These are phyloP conservation scores for Tetrahymena thermophila DNA, from an alignment of 73 alveolate species.

Conservation along the genomic window DNA sequence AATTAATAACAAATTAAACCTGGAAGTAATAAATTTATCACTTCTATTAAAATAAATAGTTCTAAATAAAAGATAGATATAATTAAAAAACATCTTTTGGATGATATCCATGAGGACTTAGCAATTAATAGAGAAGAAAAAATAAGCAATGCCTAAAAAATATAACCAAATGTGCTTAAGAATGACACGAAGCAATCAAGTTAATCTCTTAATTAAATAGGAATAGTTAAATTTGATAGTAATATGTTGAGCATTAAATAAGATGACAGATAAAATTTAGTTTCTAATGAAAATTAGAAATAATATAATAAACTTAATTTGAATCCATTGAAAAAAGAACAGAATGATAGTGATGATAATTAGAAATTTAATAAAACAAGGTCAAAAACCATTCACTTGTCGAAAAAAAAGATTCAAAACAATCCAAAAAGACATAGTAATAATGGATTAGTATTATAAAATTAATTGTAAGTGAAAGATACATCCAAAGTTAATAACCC, in stretches of 20 bases:
- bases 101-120: neutral
- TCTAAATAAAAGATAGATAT: neutral
- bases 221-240: neutral
- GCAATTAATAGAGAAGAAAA: neutral
- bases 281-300: neutral
- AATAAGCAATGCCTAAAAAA: neutral
- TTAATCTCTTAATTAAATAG: neutral
- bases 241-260: too few species aligned
- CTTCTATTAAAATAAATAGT: neutral
- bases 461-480: neutral
- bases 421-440: neutral
- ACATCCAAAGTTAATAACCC: neutral
- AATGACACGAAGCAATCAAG: neutral
- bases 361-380: too few species aligned
- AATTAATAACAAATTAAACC: neutral
- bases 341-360: neutral
- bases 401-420: neutral
- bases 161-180: neutral
- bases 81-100: neutral
- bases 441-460: neutral
- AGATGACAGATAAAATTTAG: neutral
- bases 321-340: neutral
- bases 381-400: neutral
- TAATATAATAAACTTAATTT: too few species aligned
- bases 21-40: neutral